Evolutionary conservation across 139 green algal species (phyloP), one percentile per base, ranked within the genome.

Genomic region (Edaphochlamys debaryana): DNA sequence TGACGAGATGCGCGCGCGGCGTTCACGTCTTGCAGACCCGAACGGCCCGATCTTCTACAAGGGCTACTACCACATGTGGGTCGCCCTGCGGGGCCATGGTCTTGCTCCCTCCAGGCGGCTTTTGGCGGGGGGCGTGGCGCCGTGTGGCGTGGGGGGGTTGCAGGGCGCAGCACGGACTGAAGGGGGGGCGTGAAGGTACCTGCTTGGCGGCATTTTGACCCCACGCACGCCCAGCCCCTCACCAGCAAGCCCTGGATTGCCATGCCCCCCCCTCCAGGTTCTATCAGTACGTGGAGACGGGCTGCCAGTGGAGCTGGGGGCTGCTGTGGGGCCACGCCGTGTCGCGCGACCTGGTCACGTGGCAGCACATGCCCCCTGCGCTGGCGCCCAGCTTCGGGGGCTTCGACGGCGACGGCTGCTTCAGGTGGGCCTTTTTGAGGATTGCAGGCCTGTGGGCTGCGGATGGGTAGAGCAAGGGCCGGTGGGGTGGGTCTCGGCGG

Each of bases 271-370:
- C 30, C 6, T 30, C 6, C 62, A 83, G 77, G 77, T 83, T 83
- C 62, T 97, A 97, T 34, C 94, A 97, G 85, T 91, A 96, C 62
- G 77, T 97, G 23, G 54, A 79, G 13, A 60, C 90, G 60, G 84
- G 80, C 0, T 92, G 87, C 71, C 74, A 91, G 23, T 97, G 94
- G 94, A 77, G 92, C 17, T 97, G 93, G 78, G 94, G 94, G 58
- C 90, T 97, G 69, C 41, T 81, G n/a, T 84, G 78, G 94, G 94
- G 94, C 50, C 94, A 97, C 67, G 91, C 86, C 13, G 88, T 92
- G n/a, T 94, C 86, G 80, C 62, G 80, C 15, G 89, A 95, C 54
- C 79, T 96, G 27, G 88, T 95, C 22, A 62, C 86, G 60, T 97
- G 94, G 94, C 71, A 92, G 63, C 93, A 95, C 82, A 79, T 95